Evolutionary conservation across 495 filamentous ascomycete species (phyloP), one percentile per base, ranked within the genome.

Genomic region (Hypoxylon fragiforme): DNA sequence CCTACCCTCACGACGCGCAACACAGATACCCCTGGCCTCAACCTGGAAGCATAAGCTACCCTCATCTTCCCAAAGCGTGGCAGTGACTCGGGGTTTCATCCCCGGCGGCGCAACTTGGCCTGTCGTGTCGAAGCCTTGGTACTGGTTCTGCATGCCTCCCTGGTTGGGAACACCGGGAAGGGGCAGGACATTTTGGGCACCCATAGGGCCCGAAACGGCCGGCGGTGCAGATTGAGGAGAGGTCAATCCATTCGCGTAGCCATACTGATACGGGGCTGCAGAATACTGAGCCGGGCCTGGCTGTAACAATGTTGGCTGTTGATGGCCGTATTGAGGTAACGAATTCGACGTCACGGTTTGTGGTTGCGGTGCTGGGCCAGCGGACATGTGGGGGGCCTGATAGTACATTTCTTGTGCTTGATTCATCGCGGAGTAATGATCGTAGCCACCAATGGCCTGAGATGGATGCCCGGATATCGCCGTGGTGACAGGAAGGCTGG

Each of bases 21-120:
- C 94, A 69, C 94, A 98, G 28, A 97, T 90, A 35, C 94, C 92
- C 65, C 95, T 87, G 0, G 92, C 91, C 68, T 98, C 94, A 11
- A 98, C 95, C 65, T 98, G 94, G 64, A 97, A 98, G 73, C 94
- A 98, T 36, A 98, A 77, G 63, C 90, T 97, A 5, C 94, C 94
- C 67, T 98, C 94, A 65, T 98, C 94, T 73, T 98, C 94, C 94
- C 94, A 98, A 39, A 98, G 69, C 3, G 95, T 98, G 11, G 95
- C 94, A 2, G 94, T 97, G 2, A 98, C 94, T 50, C 92, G 80
- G n/a, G 94, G 94, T 76, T 97, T 97, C 78, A 96, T 95, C 2
- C 95, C 95, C n/a, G 89, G 89, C 7, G 94, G 94, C 21, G 90
- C 88, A 24, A 94, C 70, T 71, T 98, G 94, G n/a, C 94, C 94